A percentile compares a stretch with the other conserved stretches of the same genome.
These are phyloP conservation scores for Alternaria metachromatica DNA, from an alignment of 2,329 filamentous ascomycete species.

Conservation along the genomic window DNA sequence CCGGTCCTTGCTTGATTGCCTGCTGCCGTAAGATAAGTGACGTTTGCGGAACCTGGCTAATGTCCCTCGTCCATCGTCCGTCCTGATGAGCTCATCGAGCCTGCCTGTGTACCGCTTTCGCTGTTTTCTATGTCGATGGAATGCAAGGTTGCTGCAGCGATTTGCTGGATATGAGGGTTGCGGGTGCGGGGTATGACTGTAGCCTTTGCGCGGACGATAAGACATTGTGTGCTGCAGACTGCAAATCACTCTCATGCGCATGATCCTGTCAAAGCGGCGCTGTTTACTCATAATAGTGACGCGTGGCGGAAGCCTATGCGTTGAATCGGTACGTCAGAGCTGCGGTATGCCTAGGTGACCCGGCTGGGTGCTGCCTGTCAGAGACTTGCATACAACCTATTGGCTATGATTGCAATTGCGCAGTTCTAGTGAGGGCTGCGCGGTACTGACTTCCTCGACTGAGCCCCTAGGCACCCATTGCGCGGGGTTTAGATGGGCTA, in stretches of 20 bases:
- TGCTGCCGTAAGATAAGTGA: not conserved
- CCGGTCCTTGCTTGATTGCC: not conserved
- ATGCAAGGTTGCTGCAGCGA: not conserved
- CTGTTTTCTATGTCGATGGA: not conserved
- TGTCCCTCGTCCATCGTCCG: not conserved
- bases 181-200: not conserved
- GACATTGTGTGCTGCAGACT: not conserved
- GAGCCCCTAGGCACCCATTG: too few relatives aligned
- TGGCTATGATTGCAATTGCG: not conserved
- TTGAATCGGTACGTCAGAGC: not conserved
- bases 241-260: not conserved
- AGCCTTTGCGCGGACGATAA: not conserved
- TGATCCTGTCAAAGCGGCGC: not conserved
- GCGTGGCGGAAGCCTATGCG: not conserved
- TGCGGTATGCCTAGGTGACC: not conserved
- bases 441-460: too few relatives aligned
- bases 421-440: too few relatives aligned
- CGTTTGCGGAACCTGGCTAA: not conserved
- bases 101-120: not conserved
- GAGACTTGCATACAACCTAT: too few relatives aligned
- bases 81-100: not conserved
- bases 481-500: too few relatives aligned
- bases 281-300: not conserved
- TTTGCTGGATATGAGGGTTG: not conserved
- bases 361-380: not conserved